Conservation (phyloP, 495 filamentous ascomycete genomes). For the Xylaria telfairii region DNA sequence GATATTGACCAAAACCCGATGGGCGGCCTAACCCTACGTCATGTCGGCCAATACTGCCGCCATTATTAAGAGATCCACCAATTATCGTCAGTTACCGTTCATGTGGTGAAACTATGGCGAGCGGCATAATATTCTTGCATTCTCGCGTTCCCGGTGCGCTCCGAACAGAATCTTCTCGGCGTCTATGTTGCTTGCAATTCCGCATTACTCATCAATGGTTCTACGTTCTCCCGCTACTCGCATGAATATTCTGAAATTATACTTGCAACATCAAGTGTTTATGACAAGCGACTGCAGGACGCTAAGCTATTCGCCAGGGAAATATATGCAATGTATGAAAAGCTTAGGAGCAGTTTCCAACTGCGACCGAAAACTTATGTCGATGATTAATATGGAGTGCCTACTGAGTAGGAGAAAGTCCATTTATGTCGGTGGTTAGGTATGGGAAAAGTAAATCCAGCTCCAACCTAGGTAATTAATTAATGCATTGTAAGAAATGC, state of each 20-base stretch:
- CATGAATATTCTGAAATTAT: background rate
- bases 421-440: background rate
- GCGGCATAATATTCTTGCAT: background rate
- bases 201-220: constrained; percentile 3
- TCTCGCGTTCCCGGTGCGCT: background rate
- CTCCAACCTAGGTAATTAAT: no score
- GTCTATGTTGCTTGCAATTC: background rate
- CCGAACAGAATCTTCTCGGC: background rate
- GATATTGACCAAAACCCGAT: background rate
- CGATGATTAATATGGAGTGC: background rate
- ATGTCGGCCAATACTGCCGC: background rate
- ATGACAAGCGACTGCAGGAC: background rate
- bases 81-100: background rate
- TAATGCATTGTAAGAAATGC: no score
- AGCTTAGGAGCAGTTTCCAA: background rate
- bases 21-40: background rate
- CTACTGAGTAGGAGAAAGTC: no score
- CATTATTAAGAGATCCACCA: background rate
- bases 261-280: background rate
- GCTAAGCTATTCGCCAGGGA: background rate
- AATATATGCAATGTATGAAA: background rate
- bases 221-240: background rate
- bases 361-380: no score
- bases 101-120: background rate
- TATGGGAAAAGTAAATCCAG: no score